Evolutionary conservation across 352 stramenopile genomes (phyloP).

Genomic region (Pythium chondricola): DNA sequence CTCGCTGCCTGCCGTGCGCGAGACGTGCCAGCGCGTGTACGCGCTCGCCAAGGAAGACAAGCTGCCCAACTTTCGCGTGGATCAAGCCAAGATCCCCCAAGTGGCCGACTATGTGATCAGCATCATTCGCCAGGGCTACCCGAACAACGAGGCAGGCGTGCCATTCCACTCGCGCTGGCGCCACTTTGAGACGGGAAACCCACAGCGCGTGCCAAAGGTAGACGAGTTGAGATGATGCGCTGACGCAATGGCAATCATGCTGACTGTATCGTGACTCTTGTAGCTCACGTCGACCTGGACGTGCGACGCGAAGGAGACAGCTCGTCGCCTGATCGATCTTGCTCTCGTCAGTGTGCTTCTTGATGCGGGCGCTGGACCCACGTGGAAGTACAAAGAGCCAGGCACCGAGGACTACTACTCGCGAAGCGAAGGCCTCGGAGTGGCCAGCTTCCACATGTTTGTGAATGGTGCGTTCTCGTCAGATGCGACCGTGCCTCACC

Average conservation of each 20-base stretch:
- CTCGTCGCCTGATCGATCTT: slow-evolving; percentile 65
- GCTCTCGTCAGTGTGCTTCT: slow-evolving; percentile 75
- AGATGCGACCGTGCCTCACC: slow-evolving; percentile 35
- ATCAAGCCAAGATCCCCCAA: slow-evolving; percentile 40
- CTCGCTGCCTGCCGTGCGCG: slow-evolving; percentile 62
- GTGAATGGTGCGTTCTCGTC: slow-evolving; percentile 58
- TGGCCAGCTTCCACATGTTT: slow-evolving; percentile 87
- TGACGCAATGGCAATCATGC: neutral
- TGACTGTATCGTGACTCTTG: too few relatives aligned
- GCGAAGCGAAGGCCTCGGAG: slow-evolving; percentile 73
- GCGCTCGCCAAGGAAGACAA: slow-evolving; percentile 39
- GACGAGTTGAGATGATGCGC: neutral
- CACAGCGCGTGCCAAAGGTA: slow-evolving; percentile 47
- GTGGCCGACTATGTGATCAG: slow-evolving; percentile 69
- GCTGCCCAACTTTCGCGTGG: slow-evolving; percentile 58
- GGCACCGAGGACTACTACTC: slow-evolving; percentile 56
- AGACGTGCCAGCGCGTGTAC: slow-evolving; percentile 62
- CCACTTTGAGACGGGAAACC: slow-evolving; percentile 78
- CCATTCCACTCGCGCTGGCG: slow-evolving; percentile 78
- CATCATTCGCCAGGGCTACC: slow-evolving; percentile 52
- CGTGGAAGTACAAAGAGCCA: slow-evolving; percentile 71
- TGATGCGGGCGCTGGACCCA: slow-evolving; percentile 61
- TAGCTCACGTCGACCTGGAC: slow-evolving; percentile 42
- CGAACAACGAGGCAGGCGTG: slow-evolving; percentile 41
- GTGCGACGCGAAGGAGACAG: slow-evolving; percentile 45